These are phyloP conservation scores for Asterochloris sp. DNA, from an alignment of 139 green algal genomes.

Conservation along the genomic window DNA sequence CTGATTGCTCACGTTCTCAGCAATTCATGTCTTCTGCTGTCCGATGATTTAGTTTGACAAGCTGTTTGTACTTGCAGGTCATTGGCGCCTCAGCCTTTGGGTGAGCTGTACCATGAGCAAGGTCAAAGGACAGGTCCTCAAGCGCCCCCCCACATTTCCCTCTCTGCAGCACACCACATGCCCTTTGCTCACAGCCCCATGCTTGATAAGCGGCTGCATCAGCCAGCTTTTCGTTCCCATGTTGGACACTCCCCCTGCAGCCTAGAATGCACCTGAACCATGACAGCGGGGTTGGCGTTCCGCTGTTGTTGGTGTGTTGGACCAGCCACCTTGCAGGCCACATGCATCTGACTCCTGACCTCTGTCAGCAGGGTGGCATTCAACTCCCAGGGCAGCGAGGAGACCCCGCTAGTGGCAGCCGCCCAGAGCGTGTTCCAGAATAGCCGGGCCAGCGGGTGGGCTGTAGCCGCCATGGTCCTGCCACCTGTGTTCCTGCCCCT, in stretches of 20 bases:
- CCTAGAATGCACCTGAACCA: not conserved
- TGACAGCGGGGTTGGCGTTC: not conserved
- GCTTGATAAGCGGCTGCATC: not conserved
- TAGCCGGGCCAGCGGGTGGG: not conserved
- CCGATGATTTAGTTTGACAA: too few relatives aligned
- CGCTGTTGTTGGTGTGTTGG: not conserved
- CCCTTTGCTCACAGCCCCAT: not conserved
- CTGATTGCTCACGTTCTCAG: too few relatives aligned
- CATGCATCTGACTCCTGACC: not conserved
- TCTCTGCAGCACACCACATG: not conserved
- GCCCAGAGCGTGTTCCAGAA: conserved; percentile 6
- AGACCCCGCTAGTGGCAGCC: not conserved
- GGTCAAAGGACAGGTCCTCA: not conserved
- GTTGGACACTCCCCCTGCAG: not conserved
- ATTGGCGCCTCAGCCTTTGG: conserved; percentile 15
- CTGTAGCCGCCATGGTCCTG: not conserved
- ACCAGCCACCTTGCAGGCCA: too few relatives aligned
- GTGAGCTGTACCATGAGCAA: not conserved
- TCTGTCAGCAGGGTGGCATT: not conserved
- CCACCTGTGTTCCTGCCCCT: not conserved
- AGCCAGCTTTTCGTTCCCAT: not conserved
- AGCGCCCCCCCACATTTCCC: not conserved
- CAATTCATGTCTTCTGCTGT: too few relatives aligned
- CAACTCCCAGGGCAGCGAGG: not conserved
- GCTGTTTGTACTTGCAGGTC: not conserved